Conservation (phyloP, 1,139 yeast genomes). For the Suhomyces anneliseae region DNA sequence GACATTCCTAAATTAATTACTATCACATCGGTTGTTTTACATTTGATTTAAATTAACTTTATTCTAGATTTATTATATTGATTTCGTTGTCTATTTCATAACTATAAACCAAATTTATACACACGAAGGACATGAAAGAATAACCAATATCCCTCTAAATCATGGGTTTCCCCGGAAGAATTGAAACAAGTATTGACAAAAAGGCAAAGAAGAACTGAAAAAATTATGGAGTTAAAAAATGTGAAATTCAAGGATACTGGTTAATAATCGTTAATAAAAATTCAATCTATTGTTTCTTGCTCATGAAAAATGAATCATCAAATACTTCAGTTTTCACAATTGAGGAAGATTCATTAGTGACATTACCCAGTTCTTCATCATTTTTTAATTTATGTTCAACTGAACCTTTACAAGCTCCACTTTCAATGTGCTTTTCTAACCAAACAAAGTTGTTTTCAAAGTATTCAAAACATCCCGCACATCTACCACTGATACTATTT, state of each 20-base stretch:
- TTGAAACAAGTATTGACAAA: background rate
- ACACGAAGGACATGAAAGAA: too few species aligned
- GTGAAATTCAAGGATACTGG: too few species aligned
- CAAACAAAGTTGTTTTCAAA: constrained; percentile 50
- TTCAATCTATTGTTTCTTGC: background rate
- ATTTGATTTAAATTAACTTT: too few species aligned
- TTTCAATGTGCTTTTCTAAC: constrained; percentile 52
- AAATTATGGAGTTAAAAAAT: background rate
- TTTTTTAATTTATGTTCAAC: constrained; percentile 18
- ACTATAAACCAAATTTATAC: background rate
- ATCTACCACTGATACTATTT: constrained; percentile 46
- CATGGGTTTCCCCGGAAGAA: background rate
- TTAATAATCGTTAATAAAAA: too few species aligned
- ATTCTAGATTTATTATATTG: background rate
- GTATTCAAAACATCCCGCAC: constrained; percentile 57
- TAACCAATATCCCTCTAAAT: background rate
- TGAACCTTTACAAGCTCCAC: constrained; percentile 46
- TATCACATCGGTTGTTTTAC: background rate
- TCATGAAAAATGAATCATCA: constrained; percentile 2
- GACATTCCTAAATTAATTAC: background rate
- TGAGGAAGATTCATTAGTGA: background rate
- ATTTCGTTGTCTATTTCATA: background rate
- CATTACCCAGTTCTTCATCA: background rate
- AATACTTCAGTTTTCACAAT: constrained; percentile 3
- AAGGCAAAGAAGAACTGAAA: constrained; percentile 3